Evolutionary conservation across 805 yeast genomes (phyloP), one percentile per base, ranked within the genome.

Genomic region (Priceomyces castillae): DNA sequence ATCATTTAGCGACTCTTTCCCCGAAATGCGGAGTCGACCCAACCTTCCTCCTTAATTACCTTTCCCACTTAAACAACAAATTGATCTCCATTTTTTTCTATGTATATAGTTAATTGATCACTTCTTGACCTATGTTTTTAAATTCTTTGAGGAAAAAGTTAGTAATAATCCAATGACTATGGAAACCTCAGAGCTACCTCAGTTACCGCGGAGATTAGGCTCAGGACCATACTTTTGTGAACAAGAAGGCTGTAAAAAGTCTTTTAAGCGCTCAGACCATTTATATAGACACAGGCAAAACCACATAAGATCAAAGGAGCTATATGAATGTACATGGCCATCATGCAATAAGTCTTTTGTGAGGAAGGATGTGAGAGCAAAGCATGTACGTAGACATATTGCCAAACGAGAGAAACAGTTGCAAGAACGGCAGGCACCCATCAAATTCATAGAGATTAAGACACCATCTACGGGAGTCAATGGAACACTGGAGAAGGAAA

Each of bases 311-410:
- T 12, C n/a, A 5, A 40, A 33, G 7, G 35, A 18, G 17, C 18
- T 40, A 23, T 44, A 41, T 18, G n/a, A 28, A 15, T 49, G 50
- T 22, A 31, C 30, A 5, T 37, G 44, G 42, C 42, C 40, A 15
- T 45, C 46, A 4, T 48, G 52, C 39, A 22, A 30, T 10, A 42
- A 48, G 40, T 19, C n/a, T 17, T 48, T 48, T 43, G 42, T 43
- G 7, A 43, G 52, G 34, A 49, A 42, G 25, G 52, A 49, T 23
- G 50, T 43, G 10, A 43, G 39, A 22, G 44, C 37, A 34, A 49
- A 47, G 22, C 53, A 49, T 25, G 34, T 37, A 12, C 25, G 15
- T 2, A 36, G 48, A 4, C 53, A 49, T 35, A 14, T 16, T 11
- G 11, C 25, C 18, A 49, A 44, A 30, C 16, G 14, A 10, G 42